Conservation (phyloP, 2,329 filamentous ascomycete species). For the Botrytis paeoniae region DNA sequence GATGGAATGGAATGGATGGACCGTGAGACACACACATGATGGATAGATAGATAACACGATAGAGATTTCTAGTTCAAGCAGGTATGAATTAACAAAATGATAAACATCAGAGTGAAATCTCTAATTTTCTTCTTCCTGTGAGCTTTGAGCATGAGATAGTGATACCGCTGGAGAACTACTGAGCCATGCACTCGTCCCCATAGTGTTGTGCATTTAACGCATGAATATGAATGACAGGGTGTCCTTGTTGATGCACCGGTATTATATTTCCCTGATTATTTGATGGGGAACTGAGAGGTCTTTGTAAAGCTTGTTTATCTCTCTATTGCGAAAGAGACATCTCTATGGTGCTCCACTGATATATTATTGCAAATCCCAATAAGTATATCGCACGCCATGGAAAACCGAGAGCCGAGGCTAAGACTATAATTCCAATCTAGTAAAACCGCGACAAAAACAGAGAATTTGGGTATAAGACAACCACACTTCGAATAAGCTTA, state of each 20-base stretch:
- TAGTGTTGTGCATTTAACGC: not conserved
- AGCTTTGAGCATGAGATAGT: too few species aligned
- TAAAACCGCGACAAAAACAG: not conserved
- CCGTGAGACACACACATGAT: too few species aligned
- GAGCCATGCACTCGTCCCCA: not conserved
- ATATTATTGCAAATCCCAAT: not conserved
- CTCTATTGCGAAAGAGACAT: not conserved
- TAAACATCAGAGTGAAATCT: not conserved
- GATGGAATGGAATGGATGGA: too few species aligned
- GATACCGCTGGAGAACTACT: not conserved
- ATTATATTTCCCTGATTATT: not conserved
- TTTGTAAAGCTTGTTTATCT: not conserved
- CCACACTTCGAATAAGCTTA: not conserved
- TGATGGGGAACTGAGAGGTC: not conserved
- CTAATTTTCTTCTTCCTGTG: not conserved
- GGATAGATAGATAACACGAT: too few species aligned
- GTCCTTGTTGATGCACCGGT: not conserved
- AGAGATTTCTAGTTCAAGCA: too few species aligned
- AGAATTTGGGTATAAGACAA: not conserved
- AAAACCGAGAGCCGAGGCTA: not conserved
- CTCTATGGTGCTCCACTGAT: not conserved
- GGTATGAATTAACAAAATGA: too few species aligned
- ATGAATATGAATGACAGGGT: not conserved
- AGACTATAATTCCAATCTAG: not conserved
- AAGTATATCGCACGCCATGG: not conserved